Percentiles rank a stretch among this genome's conserved stretches.
These are phyloP conservation scores for Delonix regia DNA, from an alignment of 306 rosid species.

Conservation along the genomic window DNA sequence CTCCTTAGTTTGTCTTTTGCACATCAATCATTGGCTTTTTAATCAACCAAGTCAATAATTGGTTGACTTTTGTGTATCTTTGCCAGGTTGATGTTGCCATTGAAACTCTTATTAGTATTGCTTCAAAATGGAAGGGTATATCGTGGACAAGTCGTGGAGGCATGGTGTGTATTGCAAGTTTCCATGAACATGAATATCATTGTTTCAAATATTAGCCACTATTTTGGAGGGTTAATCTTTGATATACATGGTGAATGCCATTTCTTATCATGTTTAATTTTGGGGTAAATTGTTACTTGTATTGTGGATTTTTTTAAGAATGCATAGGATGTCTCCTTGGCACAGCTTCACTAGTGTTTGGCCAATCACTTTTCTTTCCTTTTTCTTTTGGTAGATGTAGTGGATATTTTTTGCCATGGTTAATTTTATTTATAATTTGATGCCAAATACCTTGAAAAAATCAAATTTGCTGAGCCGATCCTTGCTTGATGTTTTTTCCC, in stretches of 20 bases:
- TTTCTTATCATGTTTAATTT: slow-evolving; percentile 1
- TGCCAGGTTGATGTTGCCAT: slow-evolving; percentile 63
- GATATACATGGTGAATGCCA: background rate
- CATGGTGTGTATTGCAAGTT: slow-evolving; percentile 56
- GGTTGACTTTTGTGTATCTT: slow-evolving; percentile 8
- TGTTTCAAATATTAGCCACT: slow-evolving; percentile 3
- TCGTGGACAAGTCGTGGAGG: slow-evolving; percentile 92
- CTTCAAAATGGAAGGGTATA: slow-evolving; percentile 66
- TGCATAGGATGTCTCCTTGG: slow-evolving; percentile 21
- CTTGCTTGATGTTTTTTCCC: slow-evolving; percentile 1
- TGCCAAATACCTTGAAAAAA: slow-evolving; percentile 21
- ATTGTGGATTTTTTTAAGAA: slow-evolving; percentile 12
- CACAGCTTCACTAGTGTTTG: background rate
- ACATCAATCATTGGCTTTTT: background rate
- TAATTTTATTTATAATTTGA: slow-evolving; percentile 11
- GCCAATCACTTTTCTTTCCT: background rate
- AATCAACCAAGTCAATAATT: background rate
- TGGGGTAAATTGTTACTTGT: background rate
- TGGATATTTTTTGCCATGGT: slow-evolving; percentile 2
- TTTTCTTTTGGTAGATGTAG: background rate
- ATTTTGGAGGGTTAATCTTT: slow-evolving; percentile 4
- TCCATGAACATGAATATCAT: slow-evolving; percentile 19
- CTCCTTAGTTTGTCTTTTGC: background rate
- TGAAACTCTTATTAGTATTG: slow-evolving; percentile 48
- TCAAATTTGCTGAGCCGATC: background rate